Conservation (phyloP, 139 green algal genomes). For the Chlamydomonas sp. region DNA sequence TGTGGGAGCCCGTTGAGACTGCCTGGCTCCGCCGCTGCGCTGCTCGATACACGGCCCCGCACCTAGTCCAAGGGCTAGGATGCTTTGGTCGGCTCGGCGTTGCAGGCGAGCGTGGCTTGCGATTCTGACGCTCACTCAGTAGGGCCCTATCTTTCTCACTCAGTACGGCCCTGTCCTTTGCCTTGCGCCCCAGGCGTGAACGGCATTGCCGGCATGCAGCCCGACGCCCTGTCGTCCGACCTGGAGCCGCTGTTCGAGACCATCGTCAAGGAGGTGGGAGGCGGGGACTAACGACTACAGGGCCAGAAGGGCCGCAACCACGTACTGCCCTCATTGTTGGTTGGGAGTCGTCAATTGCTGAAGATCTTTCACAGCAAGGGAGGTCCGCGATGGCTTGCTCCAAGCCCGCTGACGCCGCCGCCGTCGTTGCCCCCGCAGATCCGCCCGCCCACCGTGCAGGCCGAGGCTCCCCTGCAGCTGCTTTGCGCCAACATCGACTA, state of each 20-base stretch:
- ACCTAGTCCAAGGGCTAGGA: too few species aligned
- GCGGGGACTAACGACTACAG: not conserved
- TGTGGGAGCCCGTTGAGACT: too few species aligned
- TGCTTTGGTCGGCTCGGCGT: too few species aligned
- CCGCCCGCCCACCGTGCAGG: conserved; percentile 73
- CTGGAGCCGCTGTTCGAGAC: conserved; percentile 95
- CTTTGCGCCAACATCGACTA: conserved; percentile 96
- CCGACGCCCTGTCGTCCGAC: conserved; percentile 77
- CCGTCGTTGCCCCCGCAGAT: not conserved
- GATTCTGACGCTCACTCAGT: not conserved
- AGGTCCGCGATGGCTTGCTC: too few species aligned
- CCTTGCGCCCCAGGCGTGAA: conserved; percentile 55
- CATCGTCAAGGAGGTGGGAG: conserved; percentile 82
- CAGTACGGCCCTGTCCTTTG: not conserved
- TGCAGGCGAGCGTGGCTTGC: too few species aligned
- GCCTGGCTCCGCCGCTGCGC: too few species aligned
- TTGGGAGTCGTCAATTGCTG: too few species aligned
- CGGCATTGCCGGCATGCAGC: conserved; percentile 85
- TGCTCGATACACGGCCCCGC: too few species aligned
- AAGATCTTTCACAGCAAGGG: too few species aligned
- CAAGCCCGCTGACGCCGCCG: too few species aligned
- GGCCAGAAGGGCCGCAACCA: too few species aligned
- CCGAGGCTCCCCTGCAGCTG: conserved; percentile 89
- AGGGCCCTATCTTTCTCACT: not conserved
- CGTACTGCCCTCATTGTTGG: too few species aligned